Percentiles rank a stretch among this genome's conserved stretches.
phyloP scores from a whole-genome alignment of 495 filamentous ascomycete species.

The Aspergillus bertholletiae region DNA sequence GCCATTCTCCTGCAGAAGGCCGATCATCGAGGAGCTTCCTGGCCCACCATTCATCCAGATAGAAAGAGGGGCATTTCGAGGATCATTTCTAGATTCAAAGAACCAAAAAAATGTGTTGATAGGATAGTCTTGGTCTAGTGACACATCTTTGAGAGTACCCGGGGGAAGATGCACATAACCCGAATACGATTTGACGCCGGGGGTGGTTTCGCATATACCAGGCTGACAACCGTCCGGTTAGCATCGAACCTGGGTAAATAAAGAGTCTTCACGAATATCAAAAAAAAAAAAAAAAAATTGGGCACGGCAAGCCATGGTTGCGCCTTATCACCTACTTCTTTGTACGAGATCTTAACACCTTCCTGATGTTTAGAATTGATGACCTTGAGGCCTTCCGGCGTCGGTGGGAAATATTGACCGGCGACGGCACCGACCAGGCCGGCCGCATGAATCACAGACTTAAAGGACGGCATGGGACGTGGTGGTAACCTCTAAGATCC shows the following conservation, averaged over 20 bases:
- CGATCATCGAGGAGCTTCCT: slow-evolving; percentile 56
- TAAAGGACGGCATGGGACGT: slow-evolving; percentile 7
- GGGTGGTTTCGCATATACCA: slow-evolving; percentile 49
- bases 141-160: slow-evolving; percentile 37
- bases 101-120: slow-evolving; percentile 76
- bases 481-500: not conserved
- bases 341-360: slow-evolving; percentile 61
- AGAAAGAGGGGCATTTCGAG: not conserved
- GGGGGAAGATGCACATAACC: slow-evolving; percentile 48
- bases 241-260: too few relatives aligned
- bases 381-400: slow-evolving; percentile 47
- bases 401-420: slow-evolving; percentile 55
- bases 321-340: slow-evolving; percentile 44
- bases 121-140: slow-evolving; percentile 50
- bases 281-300: not conserved
- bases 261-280: too few relatives aligned
- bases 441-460: slow-evolving; percentile 7
- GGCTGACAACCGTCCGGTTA: slow-evolving; percentile 26
- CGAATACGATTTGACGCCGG: slow-evolving; percentile 39
- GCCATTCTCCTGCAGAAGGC: slow-evolving; percentile 59
- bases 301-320: not conserved
- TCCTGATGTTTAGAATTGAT: slow-evolving; percentile 55
- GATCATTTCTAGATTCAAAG: slow-evolving; percentile 43
- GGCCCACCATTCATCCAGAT: slow-evolving; percentile 33
- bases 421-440: slow-evolving; percentile 18